Base-by-base conservation (phyloP, 139 green algal species). In the Tetradesmus lagerheimii region DNA sequence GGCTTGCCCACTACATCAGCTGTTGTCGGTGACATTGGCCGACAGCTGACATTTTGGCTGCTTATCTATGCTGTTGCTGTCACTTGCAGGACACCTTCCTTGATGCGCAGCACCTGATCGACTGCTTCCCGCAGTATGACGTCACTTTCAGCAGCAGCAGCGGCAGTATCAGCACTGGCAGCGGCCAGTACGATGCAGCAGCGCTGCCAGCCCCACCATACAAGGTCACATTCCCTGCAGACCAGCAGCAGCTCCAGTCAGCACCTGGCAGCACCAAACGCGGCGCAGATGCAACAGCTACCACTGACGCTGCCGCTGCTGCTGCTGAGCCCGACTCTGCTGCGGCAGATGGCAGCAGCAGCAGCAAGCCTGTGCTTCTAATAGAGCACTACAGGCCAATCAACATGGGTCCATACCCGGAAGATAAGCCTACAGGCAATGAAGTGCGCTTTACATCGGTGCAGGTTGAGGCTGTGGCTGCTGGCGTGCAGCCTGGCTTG, bases 391-490 rank as follows among this genome's bases (percentile, higher is more conserved):
- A 99, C 91, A 91, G 80, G 31, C 95, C 96, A 20, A 91, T 93
- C 4, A 94, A 99, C 89, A 96, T 96, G 16, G 97, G 98, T 50
- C 97, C 97, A 0, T 99, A 99, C 91, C 97, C 97, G 1, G 90
- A 98, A 91, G 94, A 99, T 93, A 88, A 95, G 90, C 95, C 95
- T 1, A 93, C 92, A 9, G 89, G 92, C 27, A 99, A 99, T 92
- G 62, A 35, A 31, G 97, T 99, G 31, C 94, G 97, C 39, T 99
- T 99, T 92, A 99, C 98, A n/a, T 95, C 96, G 8, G 94, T 98
- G 74, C 96, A 98, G 31, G 85, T 89, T 50, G 85, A 89, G 34
- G 85, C 85, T 20, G 45, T 89, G 1, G 43, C 34, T 41, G 45
- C 85, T 34, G 85, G 85, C 4, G 85, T 89, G 20, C 85, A 89